Evolutionary conservation across 108 stramenopile genomes (phyloP), one percentile per base, ranked within the genome.

Genomic region (Skeletonema tropicum): DNA sequence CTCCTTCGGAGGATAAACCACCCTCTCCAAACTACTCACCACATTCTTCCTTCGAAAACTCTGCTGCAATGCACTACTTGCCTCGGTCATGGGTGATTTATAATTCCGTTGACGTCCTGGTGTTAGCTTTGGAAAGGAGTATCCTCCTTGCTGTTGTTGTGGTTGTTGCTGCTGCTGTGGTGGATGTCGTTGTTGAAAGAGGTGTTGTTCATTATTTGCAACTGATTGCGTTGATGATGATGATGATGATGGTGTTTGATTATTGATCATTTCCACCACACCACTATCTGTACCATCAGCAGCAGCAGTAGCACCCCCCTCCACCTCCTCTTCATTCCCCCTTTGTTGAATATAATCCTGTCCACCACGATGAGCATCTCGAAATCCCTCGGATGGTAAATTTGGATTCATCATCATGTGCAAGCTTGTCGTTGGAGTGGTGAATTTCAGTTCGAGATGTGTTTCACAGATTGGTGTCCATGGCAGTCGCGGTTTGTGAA

Each of bases 381-480:
- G 68, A 57, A 81, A 81, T 57, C 69, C 69, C 45, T 81, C 80
- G 0, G 68, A 74, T n/a, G 36, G 57, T 55, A 70, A 26, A 49
- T 71, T 41, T 0, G 41, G 41, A 46, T 38, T 29, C 26, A 29
- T 42, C 71, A 29, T 42, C 71, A 21, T 42, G 25, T 13, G 38
- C 15, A 21, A 59, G 15, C 2, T 15, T 25, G 33, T 59, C 10
- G 33, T 59, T 3, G 61, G 10, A 5, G 55, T 31, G 30, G 25
- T 52, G 12, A 49, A 7, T 10, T n/a, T n/a, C n/a, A 46, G 39
- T 41, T 42, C 39, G 8, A 35, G 6, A 35, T 15, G 19, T 31
- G 52, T 59, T 60, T 80, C 73, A 29, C 55, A 35, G 30, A 81
- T 81, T 68, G 80, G 80, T 13, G 73, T 48, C 73, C 73, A 81